Evolutionary conservation across 2,329 filamentous ascomycete genomes (phyloP).

Genomic region (Alternaria panax): DNA sequence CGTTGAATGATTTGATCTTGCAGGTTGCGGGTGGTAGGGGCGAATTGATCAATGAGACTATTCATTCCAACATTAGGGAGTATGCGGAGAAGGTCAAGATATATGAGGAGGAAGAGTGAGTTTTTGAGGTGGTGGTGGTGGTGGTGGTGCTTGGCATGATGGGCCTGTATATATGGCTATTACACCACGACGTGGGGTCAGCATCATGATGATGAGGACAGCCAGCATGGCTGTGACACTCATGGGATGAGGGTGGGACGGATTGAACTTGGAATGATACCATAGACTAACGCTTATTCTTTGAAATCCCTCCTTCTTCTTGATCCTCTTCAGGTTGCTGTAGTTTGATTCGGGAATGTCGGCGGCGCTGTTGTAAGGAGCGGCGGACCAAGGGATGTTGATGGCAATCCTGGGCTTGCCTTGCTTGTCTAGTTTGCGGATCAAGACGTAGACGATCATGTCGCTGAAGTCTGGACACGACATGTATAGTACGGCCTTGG

Average conservation of each 20-base stretch:
- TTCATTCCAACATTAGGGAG: conserved; percentile 80
- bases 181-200: not conserved
- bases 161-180: not conserved
- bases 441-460: conserved; percentile 40
- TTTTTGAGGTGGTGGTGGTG: no score
- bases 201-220: not conserved
- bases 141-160: not conserved
- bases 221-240: not conserved
- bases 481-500: conserved; percentile 59
- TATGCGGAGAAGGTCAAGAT: conserved; percentile 87
- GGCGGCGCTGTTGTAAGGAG: conserved; percentile 5
- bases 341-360: conserved; percentile 19
- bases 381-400: conserved; percentile 50
- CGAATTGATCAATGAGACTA: conserved; percentile 75
- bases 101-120: conserved; percentile 61
- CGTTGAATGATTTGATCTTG: conserved; percentile 88
- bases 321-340: conserved; percentile 11
- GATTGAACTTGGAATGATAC: conserved; percentile 13
- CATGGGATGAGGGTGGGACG: not conserved
- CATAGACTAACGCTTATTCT: conserved; percentile 13
- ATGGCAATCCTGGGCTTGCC: conserved; percentile 53
- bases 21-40: conserved; percentile 86
- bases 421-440: conserved; percentile 31
- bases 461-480: conserved; percentile 54
- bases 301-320: not conserved